Base-by-base conservation (phyloP, 1,284 basidiomycete genomes). In the Cryptococcus hybrid region DNA sequence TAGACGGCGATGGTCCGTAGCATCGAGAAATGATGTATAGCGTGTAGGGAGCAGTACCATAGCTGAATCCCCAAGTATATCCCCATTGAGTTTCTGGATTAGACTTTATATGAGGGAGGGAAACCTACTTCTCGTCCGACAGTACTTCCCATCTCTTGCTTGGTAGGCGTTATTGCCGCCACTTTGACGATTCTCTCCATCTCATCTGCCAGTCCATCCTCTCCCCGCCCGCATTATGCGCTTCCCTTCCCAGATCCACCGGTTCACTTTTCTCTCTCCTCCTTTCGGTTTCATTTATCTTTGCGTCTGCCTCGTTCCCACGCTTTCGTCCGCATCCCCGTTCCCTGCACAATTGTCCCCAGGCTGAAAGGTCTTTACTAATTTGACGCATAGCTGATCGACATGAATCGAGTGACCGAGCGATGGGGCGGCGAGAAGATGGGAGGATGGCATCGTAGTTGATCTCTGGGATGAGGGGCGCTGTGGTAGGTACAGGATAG, bases 21-120 rank as follows among this genome's bases (percentile, higher is more conserved):
- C 74, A 77, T 76, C 7, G 73, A 73, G 58, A 71, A 74, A 51
- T 77, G 75, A 48, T 76, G 73, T 13, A 77, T 76, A 3, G 73
- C 67, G 53, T 76, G 73, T 12, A 75, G 57, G 12, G 74, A 68
- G 56, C 69, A 71, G 57, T 74, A 77, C 74, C 74, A 76, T 5
- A 77, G 61, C 75, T 77, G 48, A 15, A 24, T 24, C 24, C 24
- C 34, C 61, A 46, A 64, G 62, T 53, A 37, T 13, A 9, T 42
- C 30, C 12, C 30, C 46, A 11, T n/a, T 13, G 9, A 8, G 6
- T 13, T 9, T 39, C 7, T 12, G 12, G 8, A 40, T n/a, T 50
- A 5, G 47, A 39, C 15, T 47, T 8, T 15, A 48, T 43, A n/a
- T 3, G 24, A 24, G 24, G 24, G 24, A 24, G 24, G 24, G n/a